Base-by-base conservation (phyloP, 2,329 filamentous ascomycete species). In the Curvularia eragrostidis region DNA sequence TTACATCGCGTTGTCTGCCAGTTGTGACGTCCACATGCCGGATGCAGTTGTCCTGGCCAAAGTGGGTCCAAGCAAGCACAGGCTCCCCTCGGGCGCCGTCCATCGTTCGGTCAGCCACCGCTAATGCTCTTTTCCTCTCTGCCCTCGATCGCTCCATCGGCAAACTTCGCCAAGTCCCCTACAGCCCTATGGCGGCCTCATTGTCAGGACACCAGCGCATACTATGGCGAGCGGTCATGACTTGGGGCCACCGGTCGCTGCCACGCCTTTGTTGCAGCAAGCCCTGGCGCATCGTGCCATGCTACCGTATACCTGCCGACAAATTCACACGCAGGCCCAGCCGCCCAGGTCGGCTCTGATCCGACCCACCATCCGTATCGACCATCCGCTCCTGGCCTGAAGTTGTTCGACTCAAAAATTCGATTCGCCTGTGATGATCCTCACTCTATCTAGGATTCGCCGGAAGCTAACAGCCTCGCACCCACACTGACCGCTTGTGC, bases 1-100 rank as follows among this genome's bases (percentile, higher is more conserved):
- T 64, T 59, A 61, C 68, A 63, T 65, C 59, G 62, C 68, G 56
- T 48, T 55, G 62, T 61, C 54, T 48, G 52, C 56, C 43, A 42
- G 49, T 51, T 59, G 50, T 65, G 62, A 62, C 52, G 55, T 61
- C 50, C 50, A 52, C 30, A 43, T 43, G 41, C 30, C 36, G 15
- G 49, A 47, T 47, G 55, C 52, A 48, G 47, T 47, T 53, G 47
- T 56, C 32, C 52, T 56, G 55, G 49, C 46, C 48, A 39, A 39
- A 38, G 55, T 63, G 60, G 59, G 56, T 46, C 54, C 39, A 26
- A 46, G 23, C 32, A 54, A 32, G 55, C 55, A 54, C 46, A 55
- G 58, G 43, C 52, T 48, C 26, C n/a, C 18, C 21, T 19, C 32
- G 24, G 24, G n/a, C 43, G 41, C 41, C 41, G 9, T 5, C 23